Conservation (phyloP, 345 rosid species). For the Theobroma cacao region DNA sequence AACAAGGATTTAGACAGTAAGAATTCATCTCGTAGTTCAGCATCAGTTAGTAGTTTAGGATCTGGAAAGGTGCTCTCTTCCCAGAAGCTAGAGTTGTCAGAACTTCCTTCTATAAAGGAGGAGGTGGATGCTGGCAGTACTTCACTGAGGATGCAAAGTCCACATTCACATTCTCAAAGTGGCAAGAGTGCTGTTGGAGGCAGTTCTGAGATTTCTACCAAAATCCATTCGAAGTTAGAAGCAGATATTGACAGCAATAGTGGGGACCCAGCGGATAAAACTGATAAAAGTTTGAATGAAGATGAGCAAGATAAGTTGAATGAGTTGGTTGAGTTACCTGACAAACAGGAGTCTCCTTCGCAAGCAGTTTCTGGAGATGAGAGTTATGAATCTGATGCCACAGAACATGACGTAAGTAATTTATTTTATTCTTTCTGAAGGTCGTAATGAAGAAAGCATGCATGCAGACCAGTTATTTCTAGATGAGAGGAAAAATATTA, state of each 20-base stretch:
- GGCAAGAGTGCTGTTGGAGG: conserved; percentile 11
- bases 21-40: conserved; percentile 39
- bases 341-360: conserved; percentile 33
- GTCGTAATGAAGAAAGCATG: not conserved
- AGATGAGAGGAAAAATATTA: not conserved
- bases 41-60: conserved; percentile 42
- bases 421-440: conserved; percentile 12
- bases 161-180: conserved; percentile 4
- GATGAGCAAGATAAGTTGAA: conserved; percentile 39
- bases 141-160: conserved; percentile 25
- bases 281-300: conserved; percentile 26
- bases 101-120: conserved; percentile 26
- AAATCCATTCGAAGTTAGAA: conserved; percentile 34
- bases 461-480: not conserved
- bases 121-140: conserved; percentile 25
- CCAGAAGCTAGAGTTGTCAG: conserved; percentile 31
- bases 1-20: conserved; percentile 38
- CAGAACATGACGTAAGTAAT: conserved; percentile 87
- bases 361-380: conserved; percentile 57
- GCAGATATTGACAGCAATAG: conserved; percentile 26
- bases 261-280: conserved; percentile 30
- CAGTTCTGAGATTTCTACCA: conserved; percentile 20
- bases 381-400: conserved; percentile 69
- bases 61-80: conserved; percentile 33
- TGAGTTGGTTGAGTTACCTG: conserved; percentile 32